Conservation (phyloP, 208 protist species). For the Leishmania martiniquensis region DNA sequence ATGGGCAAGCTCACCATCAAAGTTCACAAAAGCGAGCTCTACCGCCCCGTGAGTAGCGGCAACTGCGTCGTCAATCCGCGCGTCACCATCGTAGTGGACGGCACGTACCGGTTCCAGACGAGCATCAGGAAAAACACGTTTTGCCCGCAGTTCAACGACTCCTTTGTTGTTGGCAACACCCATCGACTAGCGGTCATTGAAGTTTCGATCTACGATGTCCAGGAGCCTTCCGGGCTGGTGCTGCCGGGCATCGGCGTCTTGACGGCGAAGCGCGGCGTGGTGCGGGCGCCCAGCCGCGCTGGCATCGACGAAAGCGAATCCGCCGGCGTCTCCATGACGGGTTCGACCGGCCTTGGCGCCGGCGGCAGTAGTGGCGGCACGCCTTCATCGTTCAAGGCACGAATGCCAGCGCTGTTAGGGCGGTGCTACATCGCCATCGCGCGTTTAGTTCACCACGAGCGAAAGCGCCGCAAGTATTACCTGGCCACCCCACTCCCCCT, state of each 20-base stretch:
- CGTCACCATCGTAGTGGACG: conserved; percentile 66
- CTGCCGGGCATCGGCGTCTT: conserved; percentile 30
- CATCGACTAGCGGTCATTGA: conserved; percentile 79
- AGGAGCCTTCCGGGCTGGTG: conserved; percentile 36
- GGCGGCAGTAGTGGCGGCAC: background rate
- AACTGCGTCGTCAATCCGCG: conserved; percentile 43
- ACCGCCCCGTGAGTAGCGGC: conserved; percentile 34
- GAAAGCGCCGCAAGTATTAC: conserved; percentile 44
- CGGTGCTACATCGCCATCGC: conserved; percentile 70
- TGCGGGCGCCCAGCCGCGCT: conserved; percentile 16
- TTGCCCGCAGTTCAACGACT: conserved; percentile 54
- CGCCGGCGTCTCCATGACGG: background rate
- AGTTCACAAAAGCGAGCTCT: conserved; percentile 55
- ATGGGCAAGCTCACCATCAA: conserved; percentile 74
- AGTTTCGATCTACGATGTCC: conserved; percentile 58
- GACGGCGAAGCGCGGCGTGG: conserved; percentile 22
- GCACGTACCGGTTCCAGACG: conserved; percentile 75
- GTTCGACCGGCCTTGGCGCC: background rate
- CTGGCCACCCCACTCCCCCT: conserved; percentile 35
- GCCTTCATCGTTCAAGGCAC: background rate
- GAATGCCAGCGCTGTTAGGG: conserved; percentile 46
- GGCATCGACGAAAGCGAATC: conserved; percentile 13
- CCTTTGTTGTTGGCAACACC: conserved; percentile 79
- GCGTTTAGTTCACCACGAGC: conserved; percentile 54
- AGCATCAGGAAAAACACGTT: conserved; percentile 43